Base-by-base conservation (phyloP, 2,329 filamentous ascomycete species). In the Trichoderma sp. region DNA sequence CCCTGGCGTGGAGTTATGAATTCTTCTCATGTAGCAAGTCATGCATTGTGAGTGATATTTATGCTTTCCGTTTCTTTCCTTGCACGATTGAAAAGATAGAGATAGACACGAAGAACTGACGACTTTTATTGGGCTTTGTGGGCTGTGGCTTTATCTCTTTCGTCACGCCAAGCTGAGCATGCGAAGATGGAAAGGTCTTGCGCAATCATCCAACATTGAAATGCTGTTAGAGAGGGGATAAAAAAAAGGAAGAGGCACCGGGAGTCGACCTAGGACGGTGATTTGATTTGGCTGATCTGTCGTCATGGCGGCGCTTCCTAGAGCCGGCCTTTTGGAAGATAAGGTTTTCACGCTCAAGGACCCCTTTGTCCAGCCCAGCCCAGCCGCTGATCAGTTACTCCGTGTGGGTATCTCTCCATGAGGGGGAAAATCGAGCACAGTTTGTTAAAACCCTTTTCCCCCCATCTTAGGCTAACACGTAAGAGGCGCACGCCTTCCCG, bases 41-140 rank as follows among this genome's bases (percentile, higher is more conserved):
- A 37, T 19, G 35, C 31, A 3, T 19, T 31, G 40, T 56, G 24
- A 40, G 49, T 53, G 24, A 64, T 4, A 37, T 40, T 58, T 59
- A 68, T 43, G 56, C 64, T 59, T 68, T 68, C 64, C 64, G 56
- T 29, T 37, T 37, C 29, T 16, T 60, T 68, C 55, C 62, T 53
- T 16, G 33, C 5, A 8, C 19, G 14, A 8, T 31, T 21, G 43
- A 13, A 19, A 43, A 43, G 16, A 43, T n/a, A n/a, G 37, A 43
- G 1, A n/a, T n/a, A 19, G 19, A 43, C 8, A 4, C 4, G 31
- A 19, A 40, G 11, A 7, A 19, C 5, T 40, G 40, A 31, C 5
- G 8, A 19, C 16, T 56, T 56, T 24, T 13, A 13, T 21, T 53
- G 49, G 49, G 59, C 37, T 37, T 29, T 57, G 10, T 2, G 5